Evolutionary conservation across 176 grass and related monocot species (phyloP), one percentile per base, ranked within the genome.

Genomic region (Cocos nucifera): DNA sequence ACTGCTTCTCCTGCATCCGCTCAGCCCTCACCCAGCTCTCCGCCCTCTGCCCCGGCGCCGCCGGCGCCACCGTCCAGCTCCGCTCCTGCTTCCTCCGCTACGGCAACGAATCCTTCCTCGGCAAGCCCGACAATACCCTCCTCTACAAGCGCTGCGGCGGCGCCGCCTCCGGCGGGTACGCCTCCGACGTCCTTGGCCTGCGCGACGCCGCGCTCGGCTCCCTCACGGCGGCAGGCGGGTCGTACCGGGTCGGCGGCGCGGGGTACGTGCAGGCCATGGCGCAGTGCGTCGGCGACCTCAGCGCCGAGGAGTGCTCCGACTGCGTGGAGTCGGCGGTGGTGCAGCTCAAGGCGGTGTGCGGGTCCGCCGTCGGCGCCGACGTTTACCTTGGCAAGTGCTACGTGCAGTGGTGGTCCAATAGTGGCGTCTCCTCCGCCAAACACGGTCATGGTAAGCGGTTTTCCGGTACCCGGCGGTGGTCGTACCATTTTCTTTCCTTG

Each of bases 341-440:
- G 56, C 83, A 95, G 73, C 74, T 89, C 68, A 90, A 86, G 74
- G 81, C 68, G 18, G 80, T 57, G 0, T 95, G 91, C 72, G 63
- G 57, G 4, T 61, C 71, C 70, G 60, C 91, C 27, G 56, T 77
- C 6, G 80, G 83, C 0, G 91, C 83, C 1, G 86, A 95, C 69
- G 80, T 82, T 6, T 95, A 95, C 76, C 91, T 95, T 44, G 86
- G 91, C 64, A 95, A 90, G 91, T 95, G 91, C 75, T 95, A 87
- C 70, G 77, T 78, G 25, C 78, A 86, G 17, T 90, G 81, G 76
- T 95, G 91, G 91, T 89, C 83, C 59, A 89, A 86, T 39, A 49
- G 51, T 0, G 55, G 10, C 3, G 9, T 7, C 62, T 62, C 51
- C 70, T 71, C 78, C 3, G 62, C 59, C 1, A 28, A 61, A 26